These are phyloP conservation scores for Aureobasidium leucospermi DNA, from an alignment of 2,329 filamentous ascomycete species.

Conservation along the genomic window DNA sequence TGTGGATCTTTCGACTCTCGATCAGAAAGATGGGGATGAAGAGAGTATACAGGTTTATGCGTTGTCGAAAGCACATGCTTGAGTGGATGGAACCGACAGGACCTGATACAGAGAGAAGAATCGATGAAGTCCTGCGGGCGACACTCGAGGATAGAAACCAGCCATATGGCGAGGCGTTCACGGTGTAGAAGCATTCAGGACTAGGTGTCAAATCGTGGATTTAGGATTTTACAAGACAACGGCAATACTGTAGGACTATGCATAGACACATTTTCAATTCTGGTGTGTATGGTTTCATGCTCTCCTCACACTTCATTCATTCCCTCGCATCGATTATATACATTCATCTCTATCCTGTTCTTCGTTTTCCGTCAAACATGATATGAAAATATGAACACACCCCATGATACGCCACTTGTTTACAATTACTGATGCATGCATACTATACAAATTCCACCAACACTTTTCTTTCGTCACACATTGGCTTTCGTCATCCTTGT, in stretches of 20 bases:
- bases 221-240: too few relatives aligned
- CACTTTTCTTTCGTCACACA: background rate
- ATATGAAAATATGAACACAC: too few relatives aligned
- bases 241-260: too few relatives aligned
- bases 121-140: too few relatives aligned
- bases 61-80: background rate
- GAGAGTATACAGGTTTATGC: background rate
- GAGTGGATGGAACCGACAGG: too few relatives aligned
- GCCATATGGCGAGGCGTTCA: background rate
- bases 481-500: background rate
- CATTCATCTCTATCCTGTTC: background rate
- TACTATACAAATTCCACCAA: background rate
- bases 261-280: too few relatives aligned
- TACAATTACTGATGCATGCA: background rate
- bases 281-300: background rate
- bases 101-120: too few relatives aligned
- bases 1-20: background rate
- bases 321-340: background rate
- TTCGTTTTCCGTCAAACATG: background rate
- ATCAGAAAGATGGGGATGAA: background rate
- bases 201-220: too few relatives aligned
- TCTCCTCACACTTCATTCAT: background rate
- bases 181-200: background rate
- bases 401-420: background rate
- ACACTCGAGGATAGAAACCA: too few relatives aligned